Conservation (phyloP, 164 flowering plant species). For the Malania oleifera region DNA sequence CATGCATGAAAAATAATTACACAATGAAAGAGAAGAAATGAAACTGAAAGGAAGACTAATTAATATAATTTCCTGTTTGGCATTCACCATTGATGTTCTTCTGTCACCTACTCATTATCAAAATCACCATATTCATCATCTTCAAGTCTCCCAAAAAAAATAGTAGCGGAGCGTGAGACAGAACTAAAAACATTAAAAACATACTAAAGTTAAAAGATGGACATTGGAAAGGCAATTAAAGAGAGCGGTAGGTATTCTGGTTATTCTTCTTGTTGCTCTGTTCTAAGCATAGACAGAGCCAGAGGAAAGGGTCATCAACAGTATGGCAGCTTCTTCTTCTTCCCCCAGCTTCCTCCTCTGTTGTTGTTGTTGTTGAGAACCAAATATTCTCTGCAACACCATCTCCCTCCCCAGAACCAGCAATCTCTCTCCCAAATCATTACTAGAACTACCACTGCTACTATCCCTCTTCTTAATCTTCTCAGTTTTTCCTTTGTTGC, state of each 20-base stretch:
- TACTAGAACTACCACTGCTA: slow-evolving; percentile 1
- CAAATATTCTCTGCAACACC: slow-evolving; percentile 26
- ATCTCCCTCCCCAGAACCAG: slow-evolving; percentile 29
- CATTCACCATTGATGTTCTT: too few relatives aligned
- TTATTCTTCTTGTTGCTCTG: neutral
- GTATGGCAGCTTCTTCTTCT: slow-evolving; percentile 70
- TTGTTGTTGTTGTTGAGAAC: slow-evolving; percentile 16
- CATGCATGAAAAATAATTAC: too few relatives aligned
- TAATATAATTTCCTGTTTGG: too few relatives aligned
- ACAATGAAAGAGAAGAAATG: too few relatives aligned
- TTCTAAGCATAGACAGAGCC: slow-evolving; percentile 43
- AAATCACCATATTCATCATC: too few relatives aligned
- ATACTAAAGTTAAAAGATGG: too few relatives aligned
- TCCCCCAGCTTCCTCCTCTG: slow-evolving; percentile 40
- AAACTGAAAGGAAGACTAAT: too few relatives aligned
- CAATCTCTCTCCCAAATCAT: slow-evolving; percentile 24
- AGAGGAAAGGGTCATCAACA: slow-evolving; percentile 75
- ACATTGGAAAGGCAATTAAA: too few relatives aligned
- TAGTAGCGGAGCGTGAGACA: too few relatives aligned
- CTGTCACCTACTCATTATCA: too few relatives aligned
- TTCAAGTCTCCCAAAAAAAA: too few relatives aligned
- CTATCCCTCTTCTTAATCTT: slow-evolving; percentile 23
- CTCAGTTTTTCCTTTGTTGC: slow-evolving; percentile 13
- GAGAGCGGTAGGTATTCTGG: neutral
- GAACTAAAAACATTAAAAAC: too few relatives aligned